A percentile compares a stretch with the other conserved stretches of the same genome.
These are phyloP conservation scores for Tuber brumale DNA, from an alignment of 495 filamentous ascomycete species.

Conservation along the genomic window DNA sequence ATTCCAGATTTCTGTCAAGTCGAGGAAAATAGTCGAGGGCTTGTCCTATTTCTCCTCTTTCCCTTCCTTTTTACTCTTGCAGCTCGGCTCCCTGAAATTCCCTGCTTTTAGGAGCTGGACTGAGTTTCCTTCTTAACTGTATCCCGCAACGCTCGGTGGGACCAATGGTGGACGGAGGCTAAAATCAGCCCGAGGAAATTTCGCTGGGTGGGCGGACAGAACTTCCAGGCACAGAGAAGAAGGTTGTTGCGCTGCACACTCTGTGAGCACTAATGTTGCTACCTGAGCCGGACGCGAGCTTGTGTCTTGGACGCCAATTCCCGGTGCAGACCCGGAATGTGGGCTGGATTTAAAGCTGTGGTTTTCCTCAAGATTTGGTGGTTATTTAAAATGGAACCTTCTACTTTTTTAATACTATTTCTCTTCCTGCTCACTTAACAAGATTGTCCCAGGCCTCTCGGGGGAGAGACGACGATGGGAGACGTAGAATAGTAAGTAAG, in stretches of 20 bases:
- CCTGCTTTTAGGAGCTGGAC: constrained; percentile 22
- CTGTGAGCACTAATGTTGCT: constrained; percentile 12
- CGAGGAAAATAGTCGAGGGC: constrained; percentile 10
- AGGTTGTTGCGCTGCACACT: constrained; percentile 30
- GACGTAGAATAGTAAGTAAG: constrained; percentile 20
- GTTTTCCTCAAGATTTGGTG: constrained; percentile 11
- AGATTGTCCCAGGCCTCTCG: constrained; percentile 14
- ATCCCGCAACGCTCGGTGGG: constrained; percentile 24
- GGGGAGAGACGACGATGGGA: constrained; percentile 16
- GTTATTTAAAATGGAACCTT: constrained; percentile 14
- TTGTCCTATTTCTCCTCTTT: constrained; percentile 12
- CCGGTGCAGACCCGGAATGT: constrained; percentile 19
- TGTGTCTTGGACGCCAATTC: constrained; percentile 21
- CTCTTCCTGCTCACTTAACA: constrained; percentile 3
- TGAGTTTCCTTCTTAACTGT: constrained; percentile 22
- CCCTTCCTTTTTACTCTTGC: constrained; percentile 15
- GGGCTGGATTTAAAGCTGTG: constrained; percentile 10
- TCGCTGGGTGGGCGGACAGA: constrained; percentile 18
- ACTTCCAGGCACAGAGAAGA: constrained; percentile 22
- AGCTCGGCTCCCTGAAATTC: constrained; percentile 25
- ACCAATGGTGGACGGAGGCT: constrained; percentile 27
- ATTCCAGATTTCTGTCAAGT: constrained; percentile 3
- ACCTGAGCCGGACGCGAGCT: constrained; percentile 6
- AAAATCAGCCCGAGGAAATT: constrained; percentile 22
- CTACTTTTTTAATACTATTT: constrained; percentile 11